Evolutionary conservation across 305 asterid genomes (phyloP).

Genomic region (Solanum hybrid): DNA sequence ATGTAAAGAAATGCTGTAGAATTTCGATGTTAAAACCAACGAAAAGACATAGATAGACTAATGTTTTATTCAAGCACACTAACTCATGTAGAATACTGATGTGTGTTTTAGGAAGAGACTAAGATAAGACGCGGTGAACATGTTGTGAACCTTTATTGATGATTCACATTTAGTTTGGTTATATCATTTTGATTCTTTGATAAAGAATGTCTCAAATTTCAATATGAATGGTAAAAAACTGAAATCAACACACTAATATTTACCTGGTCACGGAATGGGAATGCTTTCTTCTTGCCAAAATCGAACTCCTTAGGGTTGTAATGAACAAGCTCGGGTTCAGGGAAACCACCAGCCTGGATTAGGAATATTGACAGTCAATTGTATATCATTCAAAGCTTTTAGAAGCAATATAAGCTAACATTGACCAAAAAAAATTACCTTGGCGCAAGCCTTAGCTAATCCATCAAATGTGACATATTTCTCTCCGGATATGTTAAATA

Average conservation of each 20-base stretch:
- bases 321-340: constrained; percentile 89
- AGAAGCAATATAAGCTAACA: not conserved
- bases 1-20: constrained; percentile 86
- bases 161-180: not conserved
- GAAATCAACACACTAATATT: not conserved
- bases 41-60: not conserved
- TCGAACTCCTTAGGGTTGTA: constrained; percentile 89
- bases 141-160: not conserved
- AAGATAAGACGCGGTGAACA: not conserved
- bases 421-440: constrained; percentile 32
- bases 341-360: constrained; percentile 84
- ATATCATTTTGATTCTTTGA: not conserved
- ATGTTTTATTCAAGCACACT: not conserved
- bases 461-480: constrained; percentile 94
- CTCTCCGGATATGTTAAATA: constrained; percentile 89
- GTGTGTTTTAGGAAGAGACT: too few species aligned
- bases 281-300: constrained; percentile 89
- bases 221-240: not conserved
- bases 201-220: not conserved
- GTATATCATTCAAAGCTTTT: not conserved
- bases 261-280: constrained; percentile 98
- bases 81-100: too few species aligned
- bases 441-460: constrained; percentile 91
- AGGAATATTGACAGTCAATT: not conserved
- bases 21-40: not conserved